Evolutionary conservation across 1,284 basidiomycete species (phyloP).

Genomic region (Heliocybe sulcata): DNA sequence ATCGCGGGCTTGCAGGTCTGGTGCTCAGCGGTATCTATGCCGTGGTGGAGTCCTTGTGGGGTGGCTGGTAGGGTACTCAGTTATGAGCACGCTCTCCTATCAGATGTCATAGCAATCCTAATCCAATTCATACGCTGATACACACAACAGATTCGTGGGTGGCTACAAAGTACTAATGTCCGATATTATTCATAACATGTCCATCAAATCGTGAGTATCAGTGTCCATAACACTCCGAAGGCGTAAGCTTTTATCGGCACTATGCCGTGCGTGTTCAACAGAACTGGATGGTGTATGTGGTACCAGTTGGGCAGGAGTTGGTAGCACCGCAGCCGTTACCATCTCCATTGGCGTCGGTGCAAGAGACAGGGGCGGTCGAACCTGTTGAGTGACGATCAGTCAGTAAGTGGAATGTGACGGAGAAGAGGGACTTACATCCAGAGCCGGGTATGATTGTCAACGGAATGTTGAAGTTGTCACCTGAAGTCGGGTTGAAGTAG

Average conservation of each 20-base stretch:
- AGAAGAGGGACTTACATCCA: neutral
- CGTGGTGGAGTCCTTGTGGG: conserved; percentile 1
- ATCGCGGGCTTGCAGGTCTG: neutral
- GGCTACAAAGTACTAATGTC: too few relatives aligned
- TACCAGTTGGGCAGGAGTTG: conserved; percentile 2
- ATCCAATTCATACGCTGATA: too few relatives aligned
- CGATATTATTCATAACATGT: too few relatives aligned
- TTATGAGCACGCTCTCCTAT: too few relatives aligned
- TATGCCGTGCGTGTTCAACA: neutral
- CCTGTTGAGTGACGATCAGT: neutral
- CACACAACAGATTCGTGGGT: neutral
- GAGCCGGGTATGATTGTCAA: conserved; percentile 1
- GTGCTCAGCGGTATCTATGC: conserved; percentile 7
- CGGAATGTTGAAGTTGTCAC: conserved; percentile 4
- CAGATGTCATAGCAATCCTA: too few relatives aligned
- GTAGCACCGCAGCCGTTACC: conserved; percentile 3
- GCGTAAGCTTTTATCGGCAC: neutral
- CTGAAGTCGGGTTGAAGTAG: conserved; percentile 4
- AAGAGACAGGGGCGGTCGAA: conserved; percentile 1
- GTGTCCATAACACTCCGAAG: too few relatives aligned
- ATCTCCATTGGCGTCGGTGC: neutral
- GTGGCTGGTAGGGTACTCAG: neutral
- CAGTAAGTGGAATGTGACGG: neutral
- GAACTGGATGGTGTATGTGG: conserved; percentile 3
- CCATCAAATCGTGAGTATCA: too few relatives aligned